A percentile compares a stretch with the other conserved stretches of the same genome.
Conservation (phyloP, 192 early-diverging fungal species). For the Ambispora gerdemannii region DNA sequence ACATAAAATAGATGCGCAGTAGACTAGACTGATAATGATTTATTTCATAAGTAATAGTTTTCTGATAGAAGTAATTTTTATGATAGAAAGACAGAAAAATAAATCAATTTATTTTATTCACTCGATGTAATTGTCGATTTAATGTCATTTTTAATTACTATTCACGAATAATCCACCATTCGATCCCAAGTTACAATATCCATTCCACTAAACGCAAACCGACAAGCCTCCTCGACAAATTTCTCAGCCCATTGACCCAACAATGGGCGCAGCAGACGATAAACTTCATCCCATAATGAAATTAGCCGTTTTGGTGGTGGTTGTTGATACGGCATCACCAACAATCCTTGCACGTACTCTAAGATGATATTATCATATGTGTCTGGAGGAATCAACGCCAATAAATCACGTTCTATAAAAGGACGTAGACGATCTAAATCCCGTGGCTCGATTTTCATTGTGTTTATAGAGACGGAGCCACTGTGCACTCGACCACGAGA, state of each 20-base stretch:
- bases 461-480: neutral
- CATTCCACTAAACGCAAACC: neutral
- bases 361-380: neutral
- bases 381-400: neutral
- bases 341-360: neutral
- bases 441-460: neutral
- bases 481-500: neutral
- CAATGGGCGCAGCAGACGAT: neutral
- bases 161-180: neutral
- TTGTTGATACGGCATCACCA: neutral
- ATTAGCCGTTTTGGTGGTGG: too few species aligned
- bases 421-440: neutral
- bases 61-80: too few species aligned
- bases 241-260: neutral
- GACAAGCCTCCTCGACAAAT: slow-evolving; percentile 2
- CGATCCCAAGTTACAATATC: neutral
- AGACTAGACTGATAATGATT: too few species aligned
- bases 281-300: neutral
- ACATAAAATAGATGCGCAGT: too few species aligned
- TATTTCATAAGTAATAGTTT: too few species aligned
- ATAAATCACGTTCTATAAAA: neutral
- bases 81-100: too few species aligned
- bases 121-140: neutral
- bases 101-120: too few species aligned
- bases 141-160: neutral